Conservation (phyloP, 768 basidiomycete genomes). For the Gloeopeniophorella convolvens region DNA sequence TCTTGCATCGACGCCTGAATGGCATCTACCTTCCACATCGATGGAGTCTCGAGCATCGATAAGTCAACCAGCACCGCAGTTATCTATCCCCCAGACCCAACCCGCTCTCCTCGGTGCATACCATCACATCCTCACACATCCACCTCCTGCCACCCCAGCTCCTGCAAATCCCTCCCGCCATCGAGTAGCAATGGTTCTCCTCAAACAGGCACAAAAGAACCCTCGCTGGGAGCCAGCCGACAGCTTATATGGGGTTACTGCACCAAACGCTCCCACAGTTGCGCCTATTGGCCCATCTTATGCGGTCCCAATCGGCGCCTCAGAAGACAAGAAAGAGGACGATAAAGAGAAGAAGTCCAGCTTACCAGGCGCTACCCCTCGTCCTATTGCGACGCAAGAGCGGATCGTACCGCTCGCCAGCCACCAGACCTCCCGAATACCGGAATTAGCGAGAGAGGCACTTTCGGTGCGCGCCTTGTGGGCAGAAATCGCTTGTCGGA, state of each 20-base stretch:
- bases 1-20: conserved; percentile 55
- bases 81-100: conserved; percentile 51
- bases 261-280: conserved; percentile 56
- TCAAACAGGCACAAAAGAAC: conserved; percentile 47
- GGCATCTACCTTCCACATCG: conserved; percentile 50
- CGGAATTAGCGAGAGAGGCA: conserved; percentile 57
- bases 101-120: conserved; percentile 63
- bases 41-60: conserved; percentile 11
- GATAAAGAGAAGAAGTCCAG: conserved; percentile 49
- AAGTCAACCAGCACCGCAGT: conserved; percentile 25
- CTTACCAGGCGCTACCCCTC: conserved; percentile 32
- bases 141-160: conserved; percentile 42
- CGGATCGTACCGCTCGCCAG: conserved; percentile 59
- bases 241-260: conserved; percentile 53
- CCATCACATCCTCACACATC: conserved; percentile 72
- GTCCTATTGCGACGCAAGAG: conserved; percentile 38
- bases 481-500: neutral
- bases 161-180: conserved; percentile 58
- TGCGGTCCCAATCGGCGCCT: conserved; percentile 41
- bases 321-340: conserved; percentile 42
- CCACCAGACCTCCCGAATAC: conserved; percentile 58
- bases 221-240: conserved; percentile 61
- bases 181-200: conserved; percentile 67
- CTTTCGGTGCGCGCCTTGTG: conserved; percentile 48
- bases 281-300: conserved; percentile 60